phyloP scores from a whole-genome alignment of 192 early-diverging fungal species.

The Pilaira anomala region DNA sequence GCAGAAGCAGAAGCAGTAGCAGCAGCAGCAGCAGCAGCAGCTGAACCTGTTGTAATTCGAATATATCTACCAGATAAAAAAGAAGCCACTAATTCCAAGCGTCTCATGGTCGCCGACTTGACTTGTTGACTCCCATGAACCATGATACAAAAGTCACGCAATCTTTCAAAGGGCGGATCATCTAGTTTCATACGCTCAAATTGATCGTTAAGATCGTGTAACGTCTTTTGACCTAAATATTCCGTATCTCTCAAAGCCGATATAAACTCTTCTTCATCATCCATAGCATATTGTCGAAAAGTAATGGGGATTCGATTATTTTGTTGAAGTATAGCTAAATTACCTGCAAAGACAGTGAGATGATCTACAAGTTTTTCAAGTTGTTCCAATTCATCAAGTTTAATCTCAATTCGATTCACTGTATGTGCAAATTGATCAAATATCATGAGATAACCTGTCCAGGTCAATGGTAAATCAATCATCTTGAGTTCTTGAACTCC shows the following conservation, averaged over 20 bases:
- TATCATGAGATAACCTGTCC: conserved; percentile 26
- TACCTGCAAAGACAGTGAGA: conserved; percentile 27
- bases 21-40: neutral
- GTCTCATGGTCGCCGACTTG: neutral
- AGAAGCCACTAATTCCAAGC: conserved; percentile 8
- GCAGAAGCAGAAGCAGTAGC: too few species aligned
- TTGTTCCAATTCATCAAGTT: neutral
- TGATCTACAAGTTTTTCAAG: conserved; percentile 16
- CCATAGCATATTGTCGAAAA: conserved; percentile 23
- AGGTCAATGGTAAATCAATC: conserved; percentile 21
- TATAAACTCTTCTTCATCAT: conserved; percentile 8
- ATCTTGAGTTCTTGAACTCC: conserved; percentile 19
- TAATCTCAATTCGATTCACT: conserved; percentile 24
- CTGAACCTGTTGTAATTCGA: neutral
- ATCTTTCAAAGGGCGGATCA: conserved; percentile 23
- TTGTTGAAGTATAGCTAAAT: conserved; percentile 25
- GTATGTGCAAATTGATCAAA: conserved; percentile 35
- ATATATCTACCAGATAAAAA: conserved; percentile 9
- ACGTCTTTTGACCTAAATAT: conserved; percentile 19
- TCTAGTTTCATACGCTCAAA: conserved; percentile 9
- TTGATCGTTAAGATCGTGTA: conserved; percentile 9
- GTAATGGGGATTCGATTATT: conserved; percentile 28
- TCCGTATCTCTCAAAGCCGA: neutral
- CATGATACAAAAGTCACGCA: conserved; percentile 2
- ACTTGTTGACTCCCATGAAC: neutral